phyloP scores from a whole-genome alignment of 805 yeast genomes.

The Allodekkera sacchari region DNA sequence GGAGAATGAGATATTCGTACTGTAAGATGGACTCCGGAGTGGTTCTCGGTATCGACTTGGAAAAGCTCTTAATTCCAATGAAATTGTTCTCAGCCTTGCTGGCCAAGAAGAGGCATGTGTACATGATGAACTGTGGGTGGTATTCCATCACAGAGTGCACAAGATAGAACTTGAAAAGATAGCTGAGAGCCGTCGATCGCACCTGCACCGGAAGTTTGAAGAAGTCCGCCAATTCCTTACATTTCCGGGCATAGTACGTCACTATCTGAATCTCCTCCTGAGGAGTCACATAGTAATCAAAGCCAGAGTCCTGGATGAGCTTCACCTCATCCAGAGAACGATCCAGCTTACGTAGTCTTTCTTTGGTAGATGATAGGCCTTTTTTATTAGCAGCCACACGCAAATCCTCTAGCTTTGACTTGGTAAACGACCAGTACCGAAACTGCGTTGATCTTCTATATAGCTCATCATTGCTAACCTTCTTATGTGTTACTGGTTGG shows the following conservation, averaged over 20 bases:
- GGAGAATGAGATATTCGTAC: constrained; percentile 71
- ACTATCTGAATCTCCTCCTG: constrained; percentile 70
- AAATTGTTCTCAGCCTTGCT: constrained; percentile 90
- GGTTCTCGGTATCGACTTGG: constrained; percentile 59
- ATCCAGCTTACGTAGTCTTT: constrained; percentile 15
- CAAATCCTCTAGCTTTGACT: constrained; percentile 41
- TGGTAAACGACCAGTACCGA: constrained; percentile 76
- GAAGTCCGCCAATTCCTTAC: constrained; percentile 59
- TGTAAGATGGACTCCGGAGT: constrained; percentile 61
- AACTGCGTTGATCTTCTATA: constrained; percentile 84
- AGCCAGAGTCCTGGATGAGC: constrained; percentile 9
- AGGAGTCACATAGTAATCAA: constrained; percentile 38
- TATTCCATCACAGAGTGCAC: constrained; percentile 76
- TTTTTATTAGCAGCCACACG: constrained; percentile 44
- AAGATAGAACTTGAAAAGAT: constrained; percentile 73
- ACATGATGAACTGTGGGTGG: constrained; percentile 76
- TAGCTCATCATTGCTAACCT: constrained; percentile 72
- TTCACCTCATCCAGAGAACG: constrained; percentile 12
- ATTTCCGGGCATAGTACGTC: constrained; percentile 62
- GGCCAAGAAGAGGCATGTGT: constrained; percentile 80
- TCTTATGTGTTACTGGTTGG: constrained; percentile 8
- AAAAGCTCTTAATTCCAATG: constrained; percentile 75
- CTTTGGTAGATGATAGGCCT: constrained; percentile 29
- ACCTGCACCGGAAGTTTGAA: constrained; percentile 86
- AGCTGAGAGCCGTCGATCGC: constrained; percentile 77